These are phyloP conservation scores for Diacronema lutheri DNA, from an alignment of 78 protist genomes.

Conservation along the genomic window DNA sequence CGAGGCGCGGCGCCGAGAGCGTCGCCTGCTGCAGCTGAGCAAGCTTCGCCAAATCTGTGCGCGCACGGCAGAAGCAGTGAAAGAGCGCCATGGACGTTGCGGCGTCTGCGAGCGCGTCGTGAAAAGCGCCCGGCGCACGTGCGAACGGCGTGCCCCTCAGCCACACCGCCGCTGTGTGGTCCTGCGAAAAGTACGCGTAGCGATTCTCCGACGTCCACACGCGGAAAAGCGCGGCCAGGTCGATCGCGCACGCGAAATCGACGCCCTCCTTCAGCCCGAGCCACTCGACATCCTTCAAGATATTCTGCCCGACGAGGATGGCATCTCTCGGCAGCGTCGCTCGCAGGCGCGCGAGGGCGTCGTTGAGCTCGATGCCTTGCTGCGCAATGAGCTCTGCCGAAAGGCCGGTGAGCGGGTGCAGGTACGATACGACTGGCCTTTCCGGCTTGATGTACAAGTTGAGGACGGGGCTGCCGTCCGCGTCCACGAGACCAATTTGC, in stretches of 20 bases:
- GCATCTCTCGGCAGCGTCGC: background rate
- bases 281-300: slow-evolving; percentile 36
- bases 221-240: slow-evolving; percentile 8
- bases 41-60: background rate
- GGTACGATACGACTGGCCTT: slow-evolving; percentile 2
- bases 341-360: slow-evolving; percentile 18
- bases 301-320: slow-evolving; percentile 33
- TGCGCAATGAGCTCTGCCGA: slow-evolving; percentile 1
- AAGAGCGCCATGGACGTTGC: background rate
- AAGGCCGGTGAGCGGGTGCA: slow-evolving; percentile 23
- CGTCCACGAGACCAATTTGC: background rate
- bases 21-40: background rate
- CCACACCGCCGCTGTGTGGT: slow-evolving; percentile 14
- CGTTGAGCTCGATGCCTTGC: background rate
- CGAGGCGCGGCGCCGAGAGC: background rate
- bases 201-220: background rate
- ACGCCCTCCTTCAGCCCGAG: background rate
- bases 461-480: no score
- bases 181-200: slow-evolving; percentile 1
- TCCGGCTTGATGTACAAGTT: background rate
- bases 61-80: background rate
- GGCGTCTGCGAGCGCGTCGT: slow-evolving; percentile 36
- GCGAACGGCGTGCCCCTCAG: background rate
- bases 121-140: background rate
- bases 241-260: slow-evolving; percentile 8